Conservation (phyloP, 495 filamentous ascomycete genomes). For the Pyrenopolyporus hunteri region DNA sequence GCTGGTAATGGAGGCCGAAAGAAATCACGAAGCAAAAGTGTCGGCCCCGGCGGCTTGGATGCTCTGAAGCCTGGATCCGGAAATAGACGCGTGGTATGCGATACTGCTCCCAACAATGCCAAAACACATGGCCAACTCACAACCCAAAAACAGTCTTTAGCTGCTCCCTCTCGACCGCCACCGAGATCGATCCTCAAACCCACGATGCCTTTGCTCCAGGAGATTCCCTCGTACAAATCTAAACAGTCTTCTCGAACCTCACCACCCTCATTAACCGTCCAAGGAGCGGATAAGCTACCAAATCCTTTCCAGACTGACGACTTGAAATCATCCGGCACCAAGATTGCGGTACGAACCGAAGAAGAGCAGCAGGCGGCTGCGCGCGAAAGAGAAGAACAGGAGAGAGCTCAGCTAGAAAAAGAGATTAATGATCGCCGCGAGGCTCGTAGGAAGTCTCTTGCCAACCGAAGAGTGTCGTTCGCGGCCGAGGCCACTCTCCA, state of each 20-base stretch:
- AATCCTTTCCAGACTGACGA: slow-evolving; percentile 60
- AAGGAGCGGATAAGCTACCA: slow-evolving; percentile 51
- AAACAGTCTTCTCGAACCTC: slow-evolving; percentile 41
- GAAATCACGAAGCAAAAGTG: slow-evolving; percentile 91
- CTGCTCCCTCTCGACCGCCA: slow-evolving; percentile 50
- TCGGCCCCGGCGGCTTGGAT: slow-evolving; percentile 90
- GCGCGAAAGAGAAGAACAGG: slow-evolving; percentile 73
- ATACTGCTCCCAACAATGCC: slow-evolving; percentile 18
- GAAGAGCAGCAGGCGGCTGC: slow-evolving; percentile 82
- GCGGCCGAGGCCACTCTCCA: slow-evolving; percentile 96
- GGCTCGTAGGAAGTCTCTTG: slow-evolving; percentile 87
- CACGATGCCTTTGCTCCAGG: slow-evolving; percentile 70
- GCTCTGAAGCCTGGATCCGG: slow-evolving; percentile 76
- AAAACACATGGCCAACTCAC: slow-evolving; percentile 14
- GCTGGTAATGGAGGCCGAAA: slow-evolving; percentile 56
- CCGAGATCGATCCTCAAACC: slow-evolving; percentile 85
- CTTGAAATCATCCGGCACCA: slow-evolving; percentile 44
- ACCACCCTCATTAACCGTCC: slow-evolving; percentile 24
- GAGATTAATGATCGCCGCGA: slow-evolving; percentile 77
- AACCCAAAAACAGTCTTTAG: slow-evolving; percentile 52
- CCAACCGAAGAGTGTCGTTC: slow-evolving; percentile 94
- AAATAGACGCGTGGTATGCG: slow-evolving; percentile 78
- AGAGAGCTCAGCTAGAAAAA: slow-evolving; percentile 68
- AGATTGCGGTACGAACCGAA: slow-evolving; percentile 66
- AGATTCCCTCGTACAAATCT: slow-evolving; percentile 59